phyloP scores from a whole-genome alignment of 2,329 filamentous ascomycete genomes.

The Aspergillus intermedius region DNA sequence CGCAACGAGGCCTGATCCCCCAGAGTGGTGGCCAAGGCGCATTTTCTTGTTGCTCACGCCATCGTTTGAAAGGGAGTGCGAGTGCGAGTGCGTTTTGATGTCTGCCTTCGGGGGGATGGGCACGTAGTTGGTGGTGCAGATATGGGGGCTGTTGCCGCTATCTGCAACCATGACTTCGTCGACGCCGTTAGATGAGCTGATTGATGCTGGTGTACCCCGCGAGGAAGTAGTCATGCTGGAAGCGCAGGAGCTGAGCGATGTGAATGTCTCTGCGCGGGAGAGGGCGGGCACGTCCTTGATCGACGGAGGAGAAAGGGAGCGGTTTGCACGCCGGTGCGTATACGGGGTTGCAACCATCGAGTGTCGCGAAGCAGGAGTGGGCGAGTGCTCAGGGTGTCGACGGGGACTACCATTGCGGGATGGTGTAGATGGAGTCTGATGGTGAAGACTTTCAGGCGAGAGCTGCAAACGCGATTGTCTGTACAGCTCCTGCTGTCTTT shows the following conservation, averaged over 20 bases:
- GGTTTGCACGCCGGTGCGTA: conserved; percentile 25
- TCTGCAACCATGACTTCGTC: conserved; percentile 33
- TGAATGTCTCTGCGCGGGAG: conserved; percentile 35
- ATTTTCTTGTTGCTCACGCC: conserved; percentile 30
- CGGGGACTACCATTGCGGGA: conserved; percentile 12
- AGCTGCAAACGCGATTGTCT: background rate
- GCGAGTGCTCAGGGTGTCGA: conserved; percentile 22
- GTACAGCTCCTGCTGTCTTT: conserved; percentile 15
- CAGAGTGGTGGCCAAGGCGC: conserved; percentile 25
- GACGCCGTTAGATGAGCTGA: conserved; percentile 26
- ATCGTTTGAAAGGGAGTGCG: too few relatives aligned
- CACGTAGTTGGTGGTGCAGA: conserved; percentile 25
- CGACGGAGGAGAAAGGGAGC: conserved; percentile 40
- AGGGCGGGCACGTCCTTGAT: conserved; percentile 39
- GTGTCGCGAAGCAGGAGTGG: conserved; percentile 22
- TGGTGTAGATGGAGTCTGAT: conserved; percentile 20
- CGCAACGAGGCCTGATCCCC: conserved; percentile 35
- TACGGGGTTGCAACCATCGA: conserved; percentile 18
- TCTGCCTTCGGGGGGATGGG: too few relatives aligned
- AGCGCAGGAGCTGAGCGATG: conserved; percentile 37
- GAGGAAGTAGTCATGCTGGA: conserved; percentile 40
- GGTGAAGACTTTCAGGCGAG: conserved; percentile 29
- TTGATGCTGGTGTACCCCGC: conserved; percentile 40
- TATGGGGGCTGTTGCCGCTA: conserved; percentile 23
- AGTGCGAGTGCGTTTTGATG: too few relatives aligned